A percentile compares a stretch with the other conserved stretches of the same genome.
phyloP scores from a whole-genome alignment of 2,329 filamentous ascomycete species.

The Talaromyces sp. region DNA sequence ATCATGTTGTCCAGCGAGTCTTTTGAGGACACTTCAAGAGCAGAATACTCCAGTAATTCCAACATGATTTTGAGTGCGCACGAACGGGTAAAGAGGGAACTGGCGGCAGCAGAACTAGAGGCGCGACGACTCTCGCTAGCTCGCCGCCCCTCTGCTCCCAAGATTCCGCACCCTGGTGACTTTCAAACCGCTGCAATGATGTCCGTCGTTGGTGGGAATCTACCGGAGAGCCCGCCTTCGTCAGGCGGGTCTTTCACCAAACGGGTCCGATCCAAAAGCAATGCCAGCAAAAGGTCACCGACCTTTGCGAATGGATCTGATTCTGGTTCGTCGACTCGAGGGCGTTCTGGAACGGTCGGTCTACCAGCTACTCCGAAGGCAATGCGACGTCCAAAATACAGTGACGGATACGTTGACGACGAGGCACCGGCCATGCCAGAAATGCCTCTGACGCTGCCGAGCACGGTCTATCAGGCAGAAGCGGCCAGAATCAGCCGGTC shows the following conservation, averaged over 20 bases:
- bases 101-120: conserved; percentile 80
- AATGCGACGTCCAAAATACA: conserved; percentile 75
- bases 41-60: conserved; percentile 21
- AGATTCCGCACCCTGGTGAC: conserved; percentile 70
- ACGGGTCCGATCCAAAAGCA: conserved; percentile 31
- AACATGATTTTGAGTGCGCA: conserved; percentile 44
- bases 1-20: conserved; percentile 9
- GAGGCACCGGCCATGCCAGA: conserved; percentile 53
- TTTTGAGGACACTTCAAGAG: conserved; percentile 25
- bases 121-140: conserved; percentile 81
- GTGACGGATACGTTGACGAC: conserved; percentile 43
- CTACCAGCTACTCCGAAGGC: conserved; percentile 88
- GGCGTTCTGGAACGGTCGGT: conserved; percentile 58
- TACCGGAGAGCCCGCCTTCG: conserved; percentile 45
- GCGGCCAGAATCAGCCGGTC: conserved; percentile 36
- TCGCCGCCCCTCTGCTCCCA: conserved; percentile 71
- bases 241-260: conserved; percentile 30
- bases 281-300: conserved; percentile 37
- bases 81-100: conserved; percentile 66
- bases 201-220: conserved; percentile 29
- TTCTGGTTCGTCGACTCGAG: conserved; percentile 37
- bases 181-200: conserved; percentile 40
- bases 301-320: conserved; percentile 39
- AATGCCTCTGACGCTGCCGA: conserved; percentile 47
- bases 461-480: conserved; percentile 37